Evolutionary conservation across 345 rosid species (phyloP), one percentile per base, ranked within the genome.

Genomic region (Bretschneidera sinensis): DNA sequence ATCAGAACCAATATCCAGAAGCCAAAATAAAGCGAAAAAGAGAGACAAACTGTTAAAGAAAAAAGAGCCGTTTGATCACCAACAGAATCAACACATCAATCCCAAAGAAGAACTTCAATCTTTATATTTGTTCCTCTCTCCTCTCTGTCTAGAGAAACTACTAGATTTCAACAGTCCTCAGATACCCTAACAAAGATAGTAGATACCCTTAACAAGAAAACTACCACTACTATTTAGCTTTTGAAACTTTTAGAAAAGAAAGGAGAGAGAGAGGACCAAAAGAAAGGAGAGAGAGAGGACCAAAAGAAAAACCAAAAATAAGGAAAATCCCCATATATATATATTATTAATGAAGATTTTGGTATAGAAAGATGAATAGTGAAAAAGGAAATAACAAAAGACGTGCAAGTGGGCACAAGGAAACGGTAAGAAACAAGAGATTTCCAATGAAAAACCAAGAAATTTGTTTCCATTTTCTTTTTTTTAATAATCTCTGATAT

Each of bases 121-220:
- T 28, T 18, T 43, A 16, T n/a, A 6, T n/a, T n/a, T 57, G 53
- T 51, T 20, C 11, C 25, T 64, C 17, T 39, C 4, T 1, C 14
- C 51, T 34, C 7, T 18, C n/a, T 18, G 18, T 16, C 51, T 16
- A 18, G 17, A 33, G 33, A 48, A 20, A 24, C n/a, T 22, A 31
- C 21, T 39, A 55, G 58, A 69, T 57, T 61, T 64, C 64, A 53
- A 62, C 54, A 60, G 25, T 63, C 45, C 65, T 59, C 71, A 79
- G 80, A 75, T 75, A 63, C 80, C 79, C 69, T 70, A 74, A 68
- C 74, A 59, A 74, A 62, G 79, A n/a, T n/a, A n/a, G n/a, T n/a
- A n/a, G n/a, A 74, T 71, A 34, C 76, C 68, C 74, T 13, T n/a
- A 67, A 75, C 74, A 60, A 79, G 75, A 75, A 72, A 69, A 52